A percentile compares a stretch with the other conserved stretches of the same genome.
These are phyloP conservation scores for Rhizopus sp. DNA, from an alignment of 371 early-diverging fungal species.

Conservation along the genomic window DNA sequence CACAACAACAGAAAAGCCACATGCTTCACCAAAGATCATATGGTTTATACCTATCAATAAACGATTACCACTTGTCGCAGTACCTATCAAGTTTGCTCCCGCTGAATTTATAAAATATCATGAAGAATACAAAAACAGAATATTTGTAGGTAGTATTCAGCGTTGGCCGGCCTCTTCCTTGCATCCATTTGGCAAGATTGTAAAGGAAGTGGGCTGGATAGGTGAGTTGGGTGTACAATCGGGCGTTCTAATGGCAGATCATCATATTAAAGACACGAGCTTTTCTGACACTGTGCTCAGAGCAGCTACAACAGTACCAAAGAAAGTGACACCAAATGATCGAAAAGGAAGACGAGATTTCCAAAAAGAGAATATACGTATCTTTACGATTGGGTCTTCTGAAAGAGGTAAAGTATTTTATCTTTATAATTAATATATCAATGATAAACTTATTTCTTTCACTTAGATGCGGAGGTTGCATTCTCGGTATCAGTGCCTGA, in stretches of 20 bases:
- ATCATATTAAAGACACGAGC: constrained; percentile 37
- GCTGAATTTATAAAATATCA: constrained; percentile 34
- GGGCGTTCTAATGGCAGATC: constrained; percentile 36
- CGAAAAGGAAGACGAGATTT: constrained; percentile 20
- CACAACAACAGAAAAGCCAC: constrained; percentile 21
- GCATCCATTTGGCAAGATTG: constrained; percentile 46
- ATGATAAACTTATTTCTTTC: too few species aligned
- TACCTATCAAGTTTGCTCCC: constrained; percentile 48
- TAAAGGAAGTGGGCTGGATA: constrained; percentile 43
- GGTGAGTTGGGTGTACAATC: constrained; percentile 41
- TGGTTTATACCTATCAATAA: constrained; percentile 73
- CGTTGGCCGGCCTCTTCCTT: constrained; percentile 45
- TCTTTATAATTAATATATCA: not conserved
- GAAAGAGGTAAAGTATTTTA: too few species aligned
- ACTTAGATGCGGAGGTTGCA: constrained; percentile 23
- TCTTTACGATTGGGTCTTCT: constrained; percentile 18
- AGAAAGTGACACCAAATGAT: not conserved
- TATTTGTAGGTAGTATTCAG: constrained; percentile 39
- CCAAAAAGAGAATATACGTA: constrained; percentile 8
- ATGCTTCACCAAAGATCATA: constrained; percentile 30
- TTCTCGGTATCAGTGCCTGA: constrained; percentile 28
- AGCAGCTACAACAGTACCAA: constrained; percentile 13
- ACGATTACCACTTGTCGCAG: constrained; percentile 62
- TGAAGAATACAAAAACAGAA: constrained; percentile 39
- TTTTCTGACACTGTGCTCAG: constrained; percentile 29